Conservation (phyloP, 768 basidiomycete genomes). For the Termitomyces sp. region DNA sequence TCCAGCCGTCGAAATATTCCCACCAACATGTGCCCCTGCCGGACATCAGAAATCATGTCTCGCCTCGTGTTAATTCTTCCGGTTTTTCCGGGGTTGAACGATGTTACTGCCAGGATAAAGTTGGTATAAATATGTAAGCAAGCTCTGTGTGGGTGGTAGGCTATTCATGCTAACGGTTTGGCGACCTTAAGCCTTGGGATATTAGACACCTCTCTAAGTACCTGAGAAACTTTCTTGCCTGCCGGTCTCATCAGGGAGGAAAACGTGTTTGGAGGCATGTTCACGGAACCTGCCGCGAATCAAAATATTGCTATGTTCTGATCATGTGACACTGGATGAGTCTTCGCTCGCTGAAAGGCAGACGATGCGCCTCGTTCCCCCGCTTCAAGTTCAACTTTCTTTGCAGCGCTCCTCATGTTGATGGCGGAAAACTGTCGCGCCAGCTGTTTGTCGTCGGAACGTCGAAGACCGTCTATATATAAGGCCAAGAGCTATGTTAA, state of each 20-base stretch:
- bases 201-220: neutral
- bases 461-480: slow-evolving; percentile 16
- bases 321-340: slow-evolving; percentile 18
- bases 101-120: neutral
- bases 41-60: neutral
- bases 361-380: slow-evolving; percentile 16
- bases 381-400: slow-evolving; percentile 15
- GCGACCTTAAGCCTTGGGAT: neutral
- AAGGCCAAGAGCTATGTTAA: slow-evolving; percentile 12
- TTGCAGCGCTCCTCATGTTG: slow-evolving; percentile 22
- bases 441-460: slow-evolving; percentile 10
- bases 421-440: slow-evolving; percentile 13
- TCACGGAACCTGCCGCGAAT: slow-evolving; percentile 20
- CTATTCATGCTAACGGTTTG: neutral
- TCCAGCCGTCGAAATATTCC: neutral
- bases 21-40: neutral
- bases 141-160: neutral
- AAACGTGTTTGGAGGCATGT: slow-evolving; percentile 19
- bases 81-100: neutral
- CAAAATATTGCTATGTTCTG: slow-evolving; percentile 18
- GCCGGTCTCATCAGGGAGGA: neutral
- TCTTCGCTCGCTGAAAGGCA: slow-evolving; percentile 17
- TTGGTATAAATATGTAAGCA: neutral
- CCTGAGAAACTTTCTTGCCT: neutral
- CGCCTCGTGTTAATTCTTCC: slow-evolving; percentile 1